phyloP scores from a whole-genome alignment of 1,139 yeast species.

The Wickerhamomyces sp. region DNA sequence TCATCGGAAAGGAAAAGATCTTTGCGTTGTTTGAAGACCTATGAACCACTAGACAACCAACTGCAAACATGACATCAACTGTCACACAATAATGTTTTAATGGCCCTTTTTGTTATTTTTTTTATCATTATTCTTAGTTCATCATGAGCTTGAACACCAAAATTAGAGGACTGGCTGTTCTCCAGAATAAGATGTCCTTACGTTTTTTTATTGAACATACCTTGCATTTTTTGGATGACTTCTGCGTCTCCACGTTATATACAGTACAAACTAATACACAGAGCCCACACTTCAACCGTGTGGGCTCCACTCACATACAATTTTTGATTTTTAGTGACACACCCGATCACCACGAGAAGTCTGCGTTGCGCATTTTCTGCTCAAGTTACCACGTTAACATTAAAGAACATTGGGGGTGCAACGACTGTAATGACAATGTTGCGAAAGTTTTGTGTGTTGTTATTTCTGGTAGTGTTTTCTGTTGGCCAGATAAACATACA shows the following conservation, averaged over 20 bases:
- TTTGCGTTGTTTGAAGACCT: slow-evolving; percentile 34
- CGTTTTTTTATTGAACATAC: no score
- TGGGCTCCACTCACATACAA: not conserved
- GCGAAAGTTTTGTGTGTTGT: not conserved
- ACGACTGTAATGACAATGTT: not conserved
- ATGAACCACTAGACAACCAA: slow-evolving; percentile 6
- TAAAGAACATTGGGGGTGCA: not conserved
- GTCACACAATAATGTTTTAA: slow-evolving; percentile 5
- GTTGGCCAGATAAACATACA: slow-evolving; percentile 17
- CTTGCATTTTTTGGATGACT: no score
- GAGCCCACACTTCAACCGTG: slow-evolving; percentile 5
- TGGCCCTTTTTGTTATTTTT: slow-evolving; percentile 2
- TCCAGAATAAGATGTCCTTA: no score
- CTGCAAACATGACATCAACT: slow-evolving; percentile 6
- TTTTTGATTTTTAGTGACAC: not conserved
- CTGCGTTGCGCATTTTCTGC: not conserved
- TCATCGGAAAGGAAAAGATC: slow-evolving; percentile 43
- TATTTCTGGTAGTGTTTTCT: not conserved
- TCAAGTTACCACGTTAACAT: not conserved
- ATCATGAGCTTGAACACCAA: not conserved
- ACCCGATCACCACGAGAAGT: not conserved
- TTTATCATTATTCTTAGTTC: not conserved
- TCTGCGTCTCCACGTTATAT: no score
- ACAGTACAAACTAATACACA: not conserved
- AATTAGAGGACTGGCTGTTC: no score